Percentiles rank a stretch among this genome's conserved stretches.
phyloP scores from a whole-genome alignment of 1,139 yeast species.

The Kodamaea sp. region DNA sequence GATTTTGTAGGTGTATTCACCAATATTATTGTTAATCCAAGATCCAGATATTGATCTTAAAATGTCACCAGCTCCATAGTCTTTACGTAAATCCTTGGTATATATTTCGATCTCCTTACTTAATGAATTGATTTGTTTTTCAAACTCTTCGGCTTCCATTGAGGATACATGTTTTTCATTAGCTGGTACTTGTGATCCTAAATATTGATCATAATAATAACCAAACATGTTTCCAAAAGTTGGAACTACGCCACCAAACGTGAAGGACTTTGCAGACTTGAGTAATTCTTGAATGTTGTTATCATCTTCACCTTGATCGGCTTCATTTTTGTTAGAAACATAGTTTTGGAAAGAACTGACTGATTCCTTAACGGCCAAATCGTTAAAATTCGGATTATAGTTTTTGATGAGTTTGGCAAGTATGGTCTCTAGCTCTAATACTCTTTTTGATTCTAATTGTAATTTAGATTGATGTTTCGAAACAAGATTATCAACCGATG shows the following conservation, averaged over 20 bases:
- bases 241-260: constrained; percentile 14
- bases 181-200: constrained; percentile 1
- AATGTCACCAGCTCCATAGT: constrained; percentile 64
- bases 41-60: constrained; percentile 54
- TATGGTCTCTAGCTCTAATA: constrained; percentile 37
- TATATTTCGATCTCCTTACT: constrained; percentile 17
- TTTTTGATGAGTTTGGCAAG: constrained; percentile 47
- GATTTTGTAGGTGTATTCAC: constrained; percentile 68
- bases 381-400: constrained; percentile 89
- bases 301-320: background rate
- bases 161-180: constrained; percentile 5
- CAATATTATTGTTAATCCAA: constrained; percentile 49
- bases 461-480: constrained; percentile 15
- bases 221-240: constrained; percentile 24
- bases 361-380: constrained; percentile 77
- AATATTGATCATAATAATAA: constrained; percentile 15
- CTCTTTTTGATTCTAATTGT: constrained; percentile 16
- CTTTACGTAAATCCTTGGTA: constrained; percentile 39
- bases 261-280: background rate
- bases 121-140: constrained; percentile 14
- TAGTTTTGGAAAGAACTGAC: constrained; percentile 60
- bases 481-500: constrained; percentile 1
- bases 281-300: background rate
- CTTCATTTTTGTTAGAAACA: constrained; percentile 34
- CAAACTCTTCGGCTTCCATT: constrained; percentile 17